Evolutionary conservation across 129 eudicot species (phyloP), one percentile per base, ranked within the genome.

Genomic region (Pittosporum tobira): DNA sequence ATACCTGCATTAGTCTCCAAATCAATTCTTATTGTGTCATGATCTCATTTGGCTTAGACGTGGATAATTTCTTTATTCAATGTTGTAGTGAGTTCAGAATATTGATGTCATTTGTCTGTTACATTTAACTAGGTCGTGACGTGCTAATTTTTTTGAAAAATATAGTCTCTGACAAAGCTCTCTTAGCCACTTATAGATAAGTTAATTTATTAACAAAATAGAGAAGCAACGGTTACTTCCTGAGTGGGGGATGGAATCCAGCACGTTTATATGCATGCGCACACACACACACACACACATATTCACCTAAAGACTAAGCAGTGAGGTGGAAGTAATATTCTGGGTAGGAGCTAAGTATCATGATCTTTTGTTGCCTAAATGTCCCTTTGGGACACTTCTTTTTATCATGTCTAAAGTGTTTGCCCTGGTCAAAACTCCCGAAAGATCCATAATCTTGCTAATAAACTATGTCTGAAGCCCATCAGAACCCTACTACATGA

Each of bases 21-120:
- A 14, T 62, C 20, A 9, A 30, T 48, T 22, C 13, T 34, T 48
- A 36, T 11, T 51, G 6, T 25, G 44, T 38, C 37, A 48, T 29
- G 20, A 45, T 30, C 38, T 42, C 42, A 27, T 27, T 51, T 51
- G 60, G 47, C 18, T 36, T 51, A 15, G 44, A 63, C 14, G 42
- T 31, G 19, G 40, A 24, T 31, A 28, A 4, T 31, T n/a, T 28
- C 3, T 3, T 30, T 28, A 19, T 12, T 19, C 6, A 22, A 6
- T 1, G 6, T 16, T 21, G 1, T 30, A 27, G 10, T 22, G 23
- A 15, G 21, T 26, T 3, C 25, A 21, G 53, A 62, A 12, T 19
- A 12, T 59, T 50, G 42, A 49, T 21, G 23, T 1, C 23, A 47
- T 31, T 20, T 6, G 15, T 62, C 27, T 18, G 31, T 19, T 40